Evolutionary conservation across 2,329 filamentous ascomycete genomes (phyloP).

Genomic region (Leptographium radiaticola): DNA sequence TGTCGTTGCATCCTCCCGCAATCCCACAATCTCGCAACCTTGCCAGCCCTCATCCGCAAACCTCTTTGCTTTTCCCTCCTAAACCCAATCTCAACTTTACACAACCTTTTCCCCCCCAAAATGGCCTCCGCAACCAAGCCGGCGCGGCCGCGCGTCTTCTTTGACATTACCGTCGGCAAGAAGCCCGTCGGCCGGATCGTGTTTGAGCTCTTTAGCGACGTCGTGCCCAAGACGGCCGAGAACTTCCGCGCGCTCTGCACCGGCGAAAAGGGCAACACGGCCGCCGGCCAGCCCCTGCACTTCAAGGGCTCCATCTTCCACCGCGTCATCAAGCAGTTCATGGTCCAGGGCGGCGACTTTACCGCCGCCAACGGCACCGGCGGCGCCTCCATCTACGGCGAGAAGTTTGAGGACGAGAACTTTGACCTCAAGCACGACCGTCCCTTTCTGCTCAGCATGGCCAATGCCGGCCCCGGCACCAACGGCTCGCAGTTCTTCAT

Average conservation of each 20-base stretch:
- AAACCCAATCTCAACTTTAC: background rate
- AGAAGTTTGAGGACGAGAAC: constrained; percentile 95
- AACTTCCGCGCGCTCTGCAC: constrained; percentile 95
- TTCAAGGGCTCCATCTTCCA: constrained; percentile 93
- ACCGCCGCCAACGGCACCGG: constrained; percentile 89
- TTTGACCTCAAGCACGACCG: constrained; percentile 85
- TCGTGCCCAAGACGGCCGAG: constrained; percentile 89
- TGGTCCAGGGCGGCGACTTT: constrained; percentile 98
- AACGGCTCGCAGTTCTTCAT: constrained; percentile 99
- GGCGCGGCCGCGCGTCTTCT: constrained; percentile 73
- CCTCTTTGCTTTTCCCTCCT: too few relatives aligned
- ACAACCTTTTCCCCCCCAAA: background rate
- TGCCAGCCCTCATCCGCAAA: too few relatives aligned
- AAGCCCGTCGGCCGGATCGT: constrained; percentile 62
- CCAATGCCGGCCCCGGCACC: constrained; percentile 86
- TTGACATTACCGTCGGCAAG: constrained; percentile 76
- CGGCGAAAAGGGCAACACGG: constrained; percentile 79
- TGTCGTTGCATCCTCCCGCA: too few relatives aligned
- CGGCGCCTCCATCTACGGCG: constrained; percentile 93
- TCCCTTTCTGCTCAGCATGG: constrained; percentile 93
- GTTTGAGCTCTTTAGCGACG: constrained; percentile 66
- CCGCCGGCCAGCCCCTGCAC: constrained; percentile 71
- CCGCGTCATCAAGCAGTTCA: constrained; percentile 95
- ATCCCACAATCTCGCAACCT: too few relatives aligned
- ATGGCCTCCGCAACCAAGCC: constrained; percentile 29